A percentile compares a stretch with the other conserved stretches of the same genome.
These are phyloP conservation scores for Lactifluus pinguis DNA, from an alignment of 768 basidiomycete species.

Conservation along the genomic window DNA sequence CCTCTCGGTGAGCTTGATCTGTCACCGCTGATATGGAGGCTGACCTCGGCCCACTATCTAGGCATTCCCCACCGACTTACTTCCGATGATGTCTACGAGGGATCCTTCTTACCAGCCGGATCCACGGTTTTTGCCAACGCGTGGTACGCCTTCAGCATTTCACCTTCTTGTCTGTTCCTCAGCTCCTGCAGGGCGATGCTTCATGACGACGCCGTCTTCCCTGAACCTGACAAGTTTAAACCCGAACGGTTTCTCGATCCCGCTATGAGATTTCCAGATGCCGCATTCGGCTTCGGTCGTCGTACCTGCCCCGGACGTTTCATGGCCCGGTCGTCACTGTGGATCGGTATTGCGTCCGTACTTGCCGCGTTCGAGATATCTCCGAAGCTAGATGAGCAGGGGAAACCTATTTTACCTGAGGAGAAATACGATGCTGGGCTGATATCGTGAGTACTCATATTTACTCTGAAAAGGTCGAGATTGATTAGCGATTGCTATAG, in stretches of 20 bases:
- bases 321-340: constrained; percentile 9
- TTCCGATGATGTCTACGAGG: constrained; percentile 14
- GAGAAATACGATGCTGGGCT: not conserved
- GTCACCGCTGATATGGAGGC: not conserved
- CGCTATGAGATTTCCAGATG: not conserved
- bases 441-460: constrained; percentile 7
- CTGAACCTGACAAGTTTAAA: constrained; percentile 30
- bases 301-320: constrained; percentile 24
- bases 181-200: constrained; percentile 24
- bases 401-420: not conserved
- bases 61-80: constrained; percentile 11
- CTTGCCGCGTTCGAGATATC: constrained; percentile 5
- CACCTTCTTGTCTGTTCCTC: not conserved
- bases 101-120: constrained; percentile 16
- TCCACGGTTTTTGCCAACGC: not conserved
- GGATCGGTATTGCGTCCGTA: constrained; percentile 9
- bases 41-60: not conserved
- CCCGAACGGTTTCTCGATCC: constrained; percentile 29
- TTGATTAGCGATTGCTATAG: not conserved
- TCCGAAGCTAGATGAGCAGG: constrained; percentile 6
- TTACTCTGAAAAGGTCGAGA: not conserved
- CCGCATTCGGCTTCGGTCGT: constrained; percentile 14
- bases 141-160: not conserved
- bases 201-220: constrained; percentile 26
- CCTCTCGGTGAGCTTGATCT: constrained; percentile 20